Base-by-base conservation (phyloP, 129 eudicot species). In the Sambucus nigra region DNA sequence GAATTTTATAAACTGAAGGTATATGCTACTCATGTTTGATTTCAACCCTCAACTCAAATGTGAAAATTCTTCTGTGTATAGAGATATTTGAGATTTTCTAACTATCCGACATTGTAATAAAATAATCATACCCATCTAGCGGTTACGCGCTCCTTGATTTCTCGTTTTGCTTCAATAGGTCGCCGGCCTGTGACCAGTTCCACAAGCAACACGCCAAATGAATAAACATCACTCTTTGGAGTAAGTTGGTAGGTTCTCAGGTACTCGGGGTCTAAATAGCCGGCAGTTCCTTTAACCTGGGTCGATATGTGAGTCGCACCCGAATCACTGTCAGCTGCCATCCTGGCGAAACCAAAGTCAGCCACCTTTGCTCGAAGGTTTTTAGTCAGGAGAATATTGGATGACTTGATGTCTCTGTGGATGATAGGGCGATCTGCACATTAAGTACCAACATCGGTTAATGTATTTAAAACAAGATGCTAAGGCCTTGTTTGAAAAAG, bases 281-380 rank as follows among this genome's bases (percentile, higher is more conserved):
- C 99, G 6, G 99, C 99, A 5, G 99, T 91, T 66, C 99, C 99
- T 77, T 91, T 91, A 40, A 91, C 95, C 81, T 91, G 99, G 25
- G 99, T 91, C 15, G 95, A 91, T 29, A 91, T 81, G 68, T 91
- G 99, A 53, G 95, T 91, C 18, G 67, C 83, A 45, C 78, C 98
- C 7, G 75, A 65, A 35, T 83, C 89, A 33, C 38, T 57, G 59
- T 79, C 94, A 24, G 86, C 81, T 21, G 76, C 86, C 67, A 79
- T 55, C 61, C 87, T 72, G 1, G 99, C 89, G 74, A 91, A 85
- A 40, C 99, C 99, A 57, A 91, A 91, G 73, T 86, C 99, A 7
- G 99, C 87, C 25, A 91, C 99, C 66, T 91, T 91, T 31, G 95
- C 99, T 53, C 99, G 81, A 35, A 78, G 70, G 16, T 67, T 77